These are phyloP conservation scores for Closterium sp. DNA, from an alignment of 139 green algal genomes.

Conservation along the genomic window DNA sequence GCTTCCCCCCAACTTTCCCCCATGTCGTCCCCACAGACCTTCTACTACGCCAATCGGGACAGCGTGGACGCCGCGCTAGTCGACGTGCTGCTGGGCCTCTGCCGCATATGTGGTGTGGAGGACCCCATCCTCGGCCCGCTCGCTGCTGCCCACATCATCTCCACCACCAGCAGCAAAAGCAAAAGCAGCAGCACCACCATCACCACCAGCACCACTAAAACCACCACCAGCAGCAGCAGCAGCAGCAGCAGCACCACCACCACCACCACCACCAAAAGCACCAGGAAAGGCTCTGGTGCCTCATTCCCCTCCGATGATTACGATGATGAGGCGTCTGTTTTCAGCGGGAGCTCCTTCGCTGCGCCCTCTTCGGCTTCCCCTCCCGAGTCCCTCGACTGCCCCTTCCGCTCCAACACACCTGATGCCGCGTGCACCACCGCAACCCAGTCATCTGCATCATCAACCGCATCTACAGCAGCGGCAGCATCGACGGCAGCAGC, in stretches of 20 bases:
- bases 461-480: not conserved
- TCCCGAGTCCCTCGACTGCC: too few species aligned
- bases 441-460: not conserved
- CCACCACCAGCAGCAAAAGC: not conserved
- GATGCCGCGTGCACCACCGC: too few species aligned
- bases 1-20: not conserved
- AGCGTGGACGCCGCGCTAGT: not conserved
- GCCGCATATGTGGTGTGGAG: slow-evolving; percentile 5
- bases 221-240: not conserved
- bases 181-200: not conserved
- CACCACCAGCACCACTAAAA: not conserved
- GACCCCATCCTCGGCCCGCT: not conserved
- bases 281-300: not conserved
- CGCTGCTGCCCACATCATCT: not conserved
- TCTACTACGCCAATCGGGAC: not conserved
- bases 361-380: too few species aligned
- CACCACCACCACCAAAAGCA: not conserved
- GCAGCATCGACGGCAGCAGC: too few species aligned
- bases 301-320: not conserved
- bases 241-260: not conserved
- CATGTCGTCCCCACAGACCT: not conserved
- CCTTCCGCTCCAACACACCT: too few species aligned
- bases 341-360: too few species aligned
- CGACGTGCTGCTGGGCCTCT: not conserved
- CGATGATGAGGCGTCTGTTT: too few species aligned